phyloP scores from a whole-genome alignment of 2,329 filamentous ascomycete species.

The Ceratocystis colombiana region DNA sequence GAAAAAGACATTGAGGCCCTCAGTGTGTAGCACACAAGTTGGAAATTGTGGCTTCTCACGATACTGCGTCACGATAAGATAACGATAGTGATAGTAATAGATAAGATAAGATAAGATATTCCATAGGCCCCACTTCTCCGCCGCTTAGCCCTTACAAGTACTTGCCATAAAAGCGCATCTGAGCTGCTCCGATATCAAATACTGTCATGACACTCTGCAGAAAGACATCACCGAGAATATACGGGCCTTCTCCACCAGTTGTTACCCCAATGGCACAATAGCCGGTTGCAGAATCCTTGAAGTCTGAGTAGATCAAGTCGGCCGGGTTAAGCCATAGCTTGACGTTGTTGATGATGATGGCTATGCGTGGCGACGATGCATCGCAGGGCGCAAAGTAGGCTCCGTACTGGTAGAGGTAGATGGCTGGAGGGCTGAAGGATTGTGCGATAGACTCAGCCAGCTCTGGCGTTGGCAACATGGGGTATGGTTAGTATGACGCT shows the following conservation, averaged over 20 bases:
- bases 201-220: slow-evolving; percentile 43
- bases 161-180: slow-evolving; percentile 38
- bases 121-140: neutral
- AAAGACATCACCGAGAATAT: slow-evolving; percentile 43
- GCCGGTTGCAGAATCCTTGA: slow-evolving; percentile 38
- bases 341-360: slow-evolving; percentile 37
- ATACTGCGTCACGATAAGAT: neutral
- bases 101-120: neutral
- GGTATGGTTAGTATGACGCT: slow-evolving; percentile 9
- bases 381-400: slow-evolving; percentile 43
- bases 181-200: slow-evolving; percentile 39
- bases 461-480: slow-evolving; percentile 30
- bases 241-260: slow-evolving; percentile 39
- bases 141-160: slow-evolving; percentile 13
- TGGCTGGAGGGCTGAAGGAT: slow-evolving; percentile 39
- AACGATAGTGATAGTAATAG: neutral
- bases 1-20: too few relatives aligned
- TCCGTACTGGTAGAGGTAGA: slow-evolving; percentile 40
- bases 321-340: slow-evolving; percentile 41
- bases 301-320: slow-evolving; percentile 40
- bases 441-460: slow-evolving; percentile 40
- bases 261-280: slow-evolving; percentile 42
- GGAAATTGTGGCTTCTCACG: neutral
- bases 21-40: too few relatives aligned
- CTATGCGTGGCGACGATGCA: slow-evolving; percentile 38